Evolutionary conservation across 768 basidiomycete genomes (phyloP).

Genomic region (Chalciporus sphaerocephalus): DNA sequence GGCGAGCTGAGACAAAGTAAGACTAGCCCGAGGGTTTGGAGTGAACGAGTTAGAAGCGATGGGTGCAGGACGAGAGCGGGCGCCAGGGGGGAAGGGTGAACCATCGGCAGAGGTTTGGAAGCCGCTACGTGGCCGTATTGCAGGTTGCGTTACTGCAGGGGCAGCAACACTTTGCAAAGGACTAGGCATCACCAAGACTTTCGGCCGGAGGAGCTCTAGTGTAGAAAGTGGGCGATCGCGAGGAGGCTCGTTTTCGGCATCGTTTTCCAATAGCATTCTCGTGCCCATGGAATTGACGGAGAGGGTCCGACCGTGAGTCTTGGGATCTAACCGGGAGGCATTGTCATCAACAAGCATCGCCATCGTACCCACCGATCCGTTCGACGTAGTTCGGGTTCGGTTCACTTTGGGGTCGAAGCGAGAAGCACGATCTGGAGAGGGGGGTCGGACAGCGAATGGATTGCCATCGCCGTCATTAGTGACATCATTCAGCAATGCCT

Average conservation of each 20-base stretch:
- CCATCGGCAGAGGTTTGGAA: slow-evolving; percentile 66
- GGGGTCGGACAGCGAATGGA: slow-evolving; percentile 34
- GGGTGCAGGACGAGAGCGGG: slow-evolving; percentile 49
- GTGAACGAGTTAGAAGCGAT: slow-evolving; percentile 63
- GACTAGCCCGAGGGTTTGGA: slow-evolving; percentile 68
- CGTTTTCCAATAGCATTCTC: slow-evolving; percentile 56
- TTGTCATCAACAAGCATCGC: slow-evolving; percentile 44
- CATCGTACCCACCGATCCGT: slow-evolving; percentile 43
- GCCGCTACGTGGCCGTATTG: slow-evolving; percentile 44
- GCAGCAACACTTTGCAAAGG: slow-evolving; percentile 58
- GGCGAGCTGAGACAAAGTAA: slow-evolving; percentile 76
- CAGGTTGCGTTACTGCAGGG: slow-evolving; percentile 31
- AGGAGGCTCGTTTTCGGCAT: slow-evolving; percentile 32
- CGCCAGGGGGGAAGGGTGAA: slow-evolving; percentile 72
- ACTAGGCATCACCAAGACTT: slow-evolving; percentile 92
- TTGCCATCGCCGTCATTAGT: slow-evolving; percentile 33
- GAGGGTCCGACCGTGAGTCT: slow-evolving; percentile 55
- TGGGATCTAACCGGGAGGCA: slow-evolving; percentile 81
- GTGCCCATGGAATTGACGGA: slow-evolving; percentile 69
- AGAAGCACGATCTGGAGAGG: slow-evolving; percentile 38
- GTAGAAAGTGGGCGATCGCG: slow-evolving; percentile 66
- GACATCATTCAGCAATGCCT: slow-evolving; percentile 37
- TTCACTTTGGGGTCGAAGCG: slow-evolving; percentile 42
- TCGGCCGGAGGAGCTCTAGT: slow-evolving; percentile 77
- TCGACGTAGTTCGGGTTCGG: slow-evolving; percentile 39